These are phyloP conservation scores for Aphanomyces invadans DNA, from an alignment of 352 stramenopile species.

Conservation along the genomic window DNA sequence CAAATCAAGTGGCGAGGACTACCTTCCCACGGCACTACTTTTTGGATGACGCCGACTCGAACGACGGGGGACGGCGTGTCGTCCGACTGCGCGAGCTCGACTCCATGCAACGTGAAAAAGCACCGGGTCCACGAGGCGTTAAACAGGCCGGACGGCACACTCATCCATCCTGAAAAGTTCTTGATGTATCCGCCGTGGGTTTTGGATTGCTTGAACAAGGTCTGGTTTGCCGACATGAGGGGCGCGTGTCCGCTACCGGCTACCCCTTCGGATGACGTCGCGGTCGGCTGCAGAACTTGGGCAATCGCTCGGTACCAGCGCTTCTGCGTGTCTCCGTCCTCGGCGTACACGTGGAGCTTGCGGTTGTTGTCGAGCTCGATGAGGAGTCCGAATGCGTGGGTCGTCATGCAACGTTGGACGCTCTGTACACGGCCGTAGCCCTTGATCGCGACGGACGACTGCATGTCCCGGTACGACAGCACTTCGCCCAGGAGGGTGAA, in stretches of 20 bases:
- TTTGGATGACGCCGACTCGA: slow-evolving; percentile 49
- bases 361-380: slow-evolving; percentile 59
- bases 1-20: background rate
- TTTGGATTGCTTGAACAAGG: slow-evolving; percentile 33
- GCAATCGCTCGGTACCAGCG: slow-evolving; percentile 75
- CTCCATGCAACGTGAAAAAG: slow-evolving; percentile 72
- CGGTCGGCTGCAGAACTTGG: slow-evolving; percentile 20
- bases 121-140: slow-evolving; percentile 65
- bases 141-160: slow-evolving; percentile 68
- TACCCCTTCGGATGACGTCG: background rate
- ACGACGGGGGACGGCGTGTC: slow-evolving; percentile 61
- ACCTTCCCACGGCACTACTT: slow-evolving; percentile 53
- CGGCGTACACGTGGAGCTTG: slow-evolving; percentile 64
- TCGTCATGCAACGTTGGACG: slow-evolving; percentile 20
- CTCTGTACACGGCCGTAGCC: slow-evolving; percentile 4
- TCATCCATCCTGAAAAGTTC: slow-evolving; percentile 77
- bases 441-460: background rate
- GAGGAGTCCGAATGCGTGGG: slow-evolving; percentile 53
- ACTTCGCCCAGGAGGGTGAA: slow-evolving; percentile 8
- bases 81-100: slow-evolving; percentile 59
- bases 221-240: slow-evolving; percentile 33
- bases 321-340: slow-evolving; percentile 76
- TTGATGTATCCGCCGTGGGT: slow-evolving; percentile 46
- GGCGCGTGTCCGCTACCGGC: background rate
- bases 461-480: slow-evolving; percentile 17